Conservation (phyloP, 805 yeast species). For the Nakazawaea siamensis region DNA sequence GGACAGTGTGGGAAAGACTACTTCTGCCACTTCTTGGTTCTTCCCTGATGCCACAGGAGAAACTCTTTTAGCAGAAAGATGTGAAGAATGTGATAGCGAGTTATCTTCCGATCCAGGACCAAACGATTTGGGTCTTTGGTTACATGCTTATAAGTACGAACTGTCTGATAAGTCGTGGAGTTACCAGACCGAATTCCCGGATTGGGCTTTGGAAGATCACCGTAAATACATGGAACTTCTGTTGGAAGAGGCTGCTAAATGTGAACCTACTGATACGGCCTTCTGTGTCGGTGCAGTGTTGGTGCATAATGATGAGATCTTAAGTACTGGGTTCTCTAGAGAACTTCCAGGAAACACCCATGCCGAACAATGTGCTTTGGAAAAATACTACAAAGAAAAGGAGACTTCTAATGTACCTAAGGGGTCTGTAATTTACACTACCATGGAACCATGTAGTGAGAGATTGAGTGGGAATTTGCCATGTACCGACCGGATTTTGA, state of each 20-base stretch:
- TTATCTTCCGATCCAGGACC: constrained; percentile 85
- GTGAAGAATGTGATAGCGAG: constrained; percentile 61
- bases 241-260: constrained; percentile 66
- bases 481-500: constrained; percentile 73
- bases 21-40: constrained; percentile 61
- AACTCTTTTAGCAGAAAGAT: constrained; percentile 44
- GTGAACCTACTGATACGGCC: constrained; percentile 78
- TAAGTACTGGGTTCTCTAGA: constrained; percentile 83
- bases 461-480: constrained; percentile 87
- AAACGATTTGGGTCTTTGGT: constrained; percentile 79
- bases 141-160: constrained; percentile 82
- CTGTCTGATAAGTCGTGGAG: constrained; percentile 54
- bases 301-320: constrained; percentile 52
- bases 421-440: constrained; percentile 81
- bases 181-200: constrained; percentile 69
- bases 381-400: constrained; percentile 47
- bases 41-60: constrained; percentile 60
- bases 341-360: constrained; percentile 94
- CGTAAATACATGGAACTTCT: constrained; percentile 66
- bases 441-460: constrained; percentile 95
- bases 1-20: constrained; percentile 63
- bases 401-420: constrained; percentile 40
- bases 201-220: constrained; percentile 68
- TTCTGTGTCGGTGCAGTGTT: constrained; percentile 92
- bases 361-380: constrained; percentile 92